Evolutionary conservation across 2,329 filamentous ascomycete species (phyloP), one percentile per base, ranked within the genome.

Genomic region (Aurifilum marmelostoma): DNA sequence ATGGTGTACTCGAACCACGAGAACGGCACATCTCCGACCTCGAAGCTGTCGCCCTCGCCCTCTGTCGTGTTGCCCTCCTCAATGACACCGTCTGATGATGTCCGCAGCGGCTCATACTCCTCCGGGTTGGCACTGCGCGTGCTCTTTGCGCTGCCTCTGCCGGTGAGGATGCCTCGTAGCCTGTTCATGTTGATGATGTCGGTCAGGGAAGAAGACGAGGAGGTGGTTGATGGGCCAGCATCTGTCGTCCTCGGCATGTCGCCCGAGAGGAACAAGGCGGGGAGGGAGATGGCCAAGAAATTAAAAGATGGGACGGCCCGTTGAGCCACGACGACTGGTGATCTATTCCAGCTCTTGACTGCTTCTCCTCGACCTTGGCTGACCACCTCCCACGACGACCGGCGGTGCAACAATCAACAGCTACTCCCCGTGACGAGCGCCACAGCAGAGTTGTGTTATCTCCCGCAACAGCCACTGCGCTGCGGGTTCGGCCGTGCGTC

Each of bases 1-100:
- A 97, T 90, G 74, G 81, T 83, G 80, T 98, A 99, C 78, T 97
- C 92, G 47, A 92, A 76, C 89, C 92, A 94, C 71, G 93, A 97
- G 81, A 97, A 97, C 24, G 84, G 83, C 43, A 81, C 75, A 47
- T 82, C 81, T 21, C 81, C 75, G 18, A 54, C 39, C 52, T 80
- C 75, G 47, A 66, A 29, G 32, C 41, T 47, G 27, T 74, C 76
- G 24, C 79, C 78, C 27, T 76, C 70, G 52, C 66, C 72, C 67
- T 76, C 74, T 6, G 70, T 68, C 3, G 76, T 75, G 56, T 62
- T 32, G 0, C 54, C 64, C 2, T 3, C 24, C 27, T 71, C 69
- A 8, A 39, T 34, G 12, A n/a, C 62, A 68, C 73, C 73, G 50
- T 76, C 71, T 47, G 75, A 75, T 14, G 74, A 74, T 54, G 79